Percentiles rank a stretch among this genome's conserved stretches.
phyloP scores from a whole-genome alignment of 2,329 filamentous ascomycete species.

The Botryosphaeria dothidea region DNA sequence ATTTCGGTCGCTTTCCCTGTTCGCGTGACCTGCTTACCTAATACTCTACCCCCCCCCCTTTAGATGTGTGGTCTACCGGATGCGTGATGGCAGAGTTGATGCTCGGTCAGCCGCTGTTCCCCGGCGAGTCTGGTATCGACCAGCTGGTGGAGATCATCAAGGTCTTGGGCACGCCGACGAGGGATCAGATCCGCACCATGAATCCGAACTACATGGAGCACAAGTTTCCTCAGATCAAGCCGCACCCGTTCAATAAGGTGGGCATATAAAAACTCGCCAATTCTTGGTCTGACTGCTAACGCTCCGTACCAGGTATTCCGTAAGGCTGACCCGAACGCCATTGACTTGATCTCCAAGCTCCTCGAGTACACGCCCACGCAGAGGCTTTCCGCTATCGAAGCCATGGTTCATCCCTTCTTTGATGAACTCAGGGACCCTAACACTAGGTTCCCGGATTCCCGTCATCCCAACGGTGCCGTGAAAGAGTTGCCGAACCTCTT shows the following conservation, averaged over 20 bases:
- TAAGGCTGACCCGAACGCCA: constrained; percentile 88
- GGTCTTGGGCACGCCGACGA: constrained; percentile 91
- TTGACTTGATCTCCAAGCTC: constrained; percentile 90
- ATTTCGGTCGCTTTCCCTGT: constrained; percentile 12
- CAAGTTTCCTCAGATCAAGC: constrained; percentile 99
- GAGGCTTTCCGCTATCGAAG: constrained; percentile 87
- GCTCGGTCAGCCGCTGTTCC: constrained; percentile 96
- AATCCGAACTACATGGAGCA: constrained; percentile 99
- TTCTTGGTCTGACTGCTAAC: constrained; percentile 3
- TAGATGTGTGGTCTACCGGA: constrained; percentile 98
- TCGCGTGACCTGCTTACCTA: constrained; percentile 23
- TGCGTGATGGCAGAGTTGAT: constrained; percentile 99
- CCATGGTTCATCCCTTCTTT: constrained; percentile 98
- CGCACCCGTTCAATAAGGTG: constrained; percentile 95
- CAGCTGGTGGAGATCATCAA: constrained; percentile 99
- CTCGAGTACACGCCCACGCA: constrained; percentile 98
- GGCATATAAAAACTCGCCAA: constrained; percentile 22
- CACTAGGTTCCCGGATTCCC: constrained; percentile 90
- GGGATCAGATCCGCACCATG: constrained; percentile 99
- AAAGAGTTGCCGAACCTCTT: constrained; percentile 87
- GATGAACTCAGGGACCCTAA: constrained; percentile 91
- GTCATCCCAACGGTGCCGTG: constrained; percentile 76
- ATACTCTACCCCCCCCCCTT: constrained; percentile 20
- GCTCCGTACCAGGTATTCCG: constrained; percentile 71
- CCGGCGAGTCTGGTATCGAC: constrained; percentile 96